These are phyloP conservation scores for Linum usitatissimum DNA, from an alignment of 345 rosid species.

Conservation along the genomic window DNA sequence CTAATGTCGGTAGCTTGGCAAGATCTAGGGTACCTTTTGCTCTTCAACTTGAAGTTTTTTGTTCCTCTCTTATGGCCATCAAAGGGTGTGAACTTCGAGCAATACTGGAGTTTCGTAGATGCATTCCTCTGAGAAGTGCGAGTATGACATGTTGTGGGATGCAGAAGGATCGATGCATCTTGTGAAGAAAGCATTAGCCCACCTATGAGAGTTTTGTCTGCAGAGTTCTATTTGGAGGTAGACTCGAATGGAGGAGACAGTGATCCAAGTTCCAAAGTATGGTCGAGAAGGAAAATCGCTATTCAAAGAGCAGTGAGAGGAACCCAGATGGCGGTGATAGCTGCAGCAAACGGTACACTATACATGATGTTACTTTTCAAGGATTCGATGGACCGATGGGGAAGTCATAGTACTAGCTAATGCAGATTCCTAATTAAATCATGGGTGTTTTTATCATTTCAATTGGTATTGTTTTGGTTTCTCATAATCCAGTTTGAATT, in stretches of 20 bases:
- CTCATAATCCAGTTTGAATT: too few relatives aligned
- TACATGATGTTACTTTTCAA: constrained; percentile 87
- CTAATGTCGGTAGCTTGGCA: too few relatives aligned
- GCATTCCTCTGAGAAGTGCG: constrained; percentile 40
- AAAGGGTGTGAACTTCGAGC: constrained; percentile 40
- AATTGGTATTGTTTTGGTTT: too few relatives aligned
- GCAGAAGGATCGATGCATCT: constrained; percentile 94
- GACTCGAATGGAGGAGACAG: constrained; percentile 26
- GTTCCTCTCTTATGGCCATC: constrained; percentile 67
- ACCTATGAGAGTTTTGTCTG: constrained; percentile 32
- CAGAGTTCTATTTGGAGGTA: constrained; percentile 4
- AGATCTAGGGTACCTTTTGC: constrained; percentile 39
- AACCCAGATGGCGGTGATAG: constrained; percentile 45
- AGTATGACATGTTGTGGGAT: constrained; percentile 84
- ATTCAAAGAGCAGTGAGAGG: constrained; percentile 46
- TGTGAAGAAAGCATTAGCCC: constrained; percentile 42
- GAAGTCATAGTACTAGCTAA: too few relatives aligned
- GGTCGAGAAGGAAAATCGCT: constrained; percentile 44
- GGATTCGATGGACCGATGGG: constrained; percentile 66
- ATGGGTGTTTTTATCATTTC: too few relatives aligned
- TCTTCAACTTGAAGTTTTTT: constrained; percentile 38
- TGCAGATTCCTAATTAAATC: too few relatives aligned
- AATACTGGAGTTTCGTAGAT: constrained; percentile 21
- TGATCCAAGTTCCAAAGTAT: constrained; percentile 33
- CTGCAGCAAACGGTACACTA: constrained; percentile 52